Percentiles rank a stretch among this genome's conserved stretches.
Evolutionary conservation across 805 yeast genomes (phyloP).

Genomic region (Candida ulmi): DNA sequence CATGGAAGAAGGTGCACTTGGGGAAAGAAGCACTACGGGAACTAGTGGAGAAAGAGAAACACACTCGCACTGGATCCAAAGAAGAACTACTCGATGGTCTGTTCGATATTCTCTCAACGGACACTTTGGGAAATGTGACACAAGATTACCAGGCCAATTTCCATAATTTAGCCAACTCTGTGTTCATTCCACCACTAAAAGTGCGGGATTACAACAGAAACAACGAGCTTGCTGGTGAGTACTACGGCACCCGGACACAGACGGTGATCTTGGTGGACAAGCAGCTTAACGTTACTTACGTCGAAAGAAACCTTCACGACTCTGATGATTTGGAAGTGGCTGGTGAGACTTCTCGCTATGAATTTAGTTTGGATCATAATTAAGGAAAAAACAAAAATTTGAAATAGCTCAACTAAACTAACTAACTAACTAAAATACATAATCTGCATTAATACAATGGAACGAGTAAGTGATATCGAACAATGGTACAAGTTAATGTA

Average conservation of each 20-base stretch:
- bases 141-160: conserved; percentile 28
- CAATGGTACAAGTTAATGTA: too few relatives aligned
- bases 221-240: conserved; percentile 40
- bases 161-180: conserved; percentile 47
- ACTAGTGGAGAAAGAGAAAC: conserved; percentile 17
- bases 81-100: conserved; percentile 43
- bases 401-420: too few relatives aligned
- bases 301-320: conserved; percentile 57
- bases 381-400: background rate
- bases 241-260: conserved; percentile 86
- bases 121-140: conserved; percentile 26
- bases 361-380: conserved; percentile 15
- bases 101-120: conserved; percentile 50
- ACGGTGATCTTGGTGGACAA: conserved; percentile 62
- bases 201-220: conserved; percentile 27
- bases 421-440: too few relatives aligned
- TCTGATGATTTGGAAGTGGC: conserved; percentile 30
- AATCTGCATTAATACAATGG: too few relatives aligned
- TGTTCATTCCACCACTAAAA: conserved; percentile 67
- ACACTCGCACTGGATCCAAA: conserved; percentile 23
- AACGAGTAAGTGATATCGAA: too few relatives aligned
- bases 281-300: conserved; percentile 46
- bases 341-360: conserved; percentile 19
- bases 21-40: conserved; percentile 45
- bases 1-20: conserved; percentile 68